Evolutionary conservation across 352 stramenopile species (phyloP), one percentile per base, ranked within the genome.

Genomic region (Salisapilia sapeloensis): DNA sequence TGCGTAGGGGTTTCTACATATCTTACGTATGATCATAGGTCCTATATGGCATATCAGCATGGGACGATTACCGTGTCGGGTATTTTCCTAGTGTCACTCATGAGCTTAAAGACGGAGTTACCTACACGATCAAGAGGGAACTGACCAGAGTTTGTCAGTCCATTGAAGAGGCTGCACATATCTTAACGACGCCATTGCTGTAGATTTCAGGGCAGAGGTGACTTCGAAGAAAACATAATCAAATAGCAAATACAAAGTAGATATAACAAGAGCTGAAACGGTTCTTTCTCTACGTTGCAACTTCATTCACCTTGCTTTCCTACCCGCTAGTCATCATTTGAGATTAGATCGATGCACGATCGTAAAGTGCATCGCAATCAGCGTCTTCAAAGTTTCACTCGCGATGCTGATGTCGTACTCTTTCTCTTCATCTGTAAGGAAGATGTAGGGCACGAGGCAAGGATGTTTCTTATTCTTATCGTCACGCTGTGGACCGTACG

Each of bases 341-440:
- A n/a, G n/a, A 46, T 53, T 72, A 10, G 58, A 75, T 25, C 57
- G 57, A 24, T 90, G 67, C 6, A 79, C 48, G 38, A 90, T 66
- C 14, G 60, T 77, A 29, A 87, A 91, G 33, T 83, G 81, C 63
- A 91, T 83, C 12, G 75, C 75, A 16, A 87, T 54, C 11, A 91
- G 58, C 31, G 69, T 91, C 62, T 91, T 91, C 40, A 87, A 63
- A 23, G 75, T 91, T 42, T 85, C 72, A 38, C 75, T 79, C 16
- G 75, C 75, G 35, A 84, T 91, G 39, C 87, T 91, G 25, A 87
- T 51, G 44, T 91, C 75, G 48, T 86, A 87, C 37, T 87, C 72
- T 38, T 91, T 87, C 37, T 91, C 75, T 4, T 84, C 72, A 31
- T 91, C 72, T 10, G 72, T 86, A n/a, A 91, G 49, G 43, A 87